Evolutionary conservation across 140 eudicot species (phyloP).

Genomic region (Flaveria floridana): DNA sequence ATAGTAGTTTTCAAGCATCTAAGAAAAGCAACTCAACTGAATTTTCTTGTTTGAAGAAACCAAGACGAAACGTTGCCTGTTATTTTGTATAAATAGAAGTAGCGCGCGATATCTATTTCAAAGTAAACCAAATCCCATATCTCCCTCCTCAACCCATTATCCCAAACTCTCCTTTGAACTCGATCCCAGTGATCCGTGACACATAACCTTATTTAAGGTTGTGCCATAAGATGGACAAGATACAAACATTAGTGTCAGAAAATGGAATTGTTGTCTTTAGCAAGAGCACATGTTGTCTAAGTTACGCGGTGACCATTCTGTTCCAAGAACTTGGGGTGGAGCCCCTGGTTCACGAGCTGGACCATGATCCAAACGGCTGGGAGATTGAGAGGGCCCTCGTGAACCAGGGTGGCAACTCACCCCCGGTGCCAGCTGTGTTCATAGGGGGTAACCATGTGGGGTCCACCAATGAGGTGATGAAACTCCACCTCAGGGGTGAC

Average conservation of each 20-base stretch:
- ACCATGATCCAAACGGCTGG: conserved; percentile 82
- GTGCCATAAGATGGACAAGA: conserved; percentile 57
- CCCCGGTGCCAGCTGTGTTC: conserved; percentile 82
- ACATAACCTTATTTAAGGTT: not conserved
- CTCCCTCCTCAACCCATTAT: conserved; percentile 29
- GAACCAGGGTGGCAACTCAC: conserved; percentile 60
- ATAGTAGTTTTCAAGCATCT: conserved; percentile 59
- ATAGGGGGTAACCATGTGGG: conserved; percentile 73
- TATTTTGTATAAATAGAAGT: conserved; percentile 64
- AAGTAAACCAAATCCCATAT: conserved; percentile 43
- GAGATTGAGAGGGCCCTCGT: conserved; percentile 72
- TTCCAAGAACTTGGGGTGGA: conserved; percentile 66
- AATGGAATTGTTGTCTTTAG: conserved; percentile 70
- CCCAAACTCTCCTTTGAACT: conserved; percentile 17
- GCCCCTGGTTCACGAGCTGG: conserved; percentile 56
- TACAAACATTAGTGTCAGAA: conserved; percentile 54
- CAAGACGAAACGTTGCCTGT: conserved; percentile 26
- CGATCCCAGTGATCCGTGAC: conserved; percentile 30
- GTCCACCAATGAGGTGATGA: conserved; percentile 93
- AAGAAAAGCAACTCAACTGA: conserved; percentile 49
- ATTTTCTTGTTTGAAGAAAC: conserved; percentile 45
- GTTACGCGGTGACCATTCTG: conserved; percentile 74
- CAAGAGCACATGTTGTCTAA: conserved; percentile 85
- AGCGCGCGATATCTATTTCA: conserved; percentile 30
- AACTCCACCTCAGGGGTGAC: conserved; percentile 81